Evolutionary conservation across 2,329 filamentous ascomycete species (phyloP).

Genomic region (Delphinella strobiligena): DNA sequence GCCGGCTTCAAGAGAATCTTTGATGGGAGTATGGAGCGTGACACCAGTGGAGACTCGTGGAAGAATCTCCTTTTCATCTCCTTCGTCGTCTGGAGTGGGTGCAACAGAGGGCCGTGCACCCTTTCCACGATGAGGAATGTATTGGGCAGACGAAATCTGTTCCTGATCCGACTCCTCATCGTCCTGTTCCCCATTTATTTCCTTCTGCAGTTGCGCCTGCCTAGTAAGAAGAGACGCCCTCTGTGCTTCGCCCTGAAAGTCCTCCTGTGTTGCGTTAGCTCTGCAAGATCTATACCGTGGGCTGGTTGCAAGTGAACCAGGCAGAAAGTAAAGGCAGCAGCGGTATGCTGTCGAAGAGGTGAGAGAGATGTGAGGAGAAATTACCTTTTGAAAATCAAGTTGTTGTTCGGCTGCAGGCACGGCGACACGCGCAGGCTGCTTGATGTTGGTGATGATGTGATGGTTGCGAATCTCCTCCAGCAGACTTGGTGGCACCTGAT

Average conservation of each 20-base stretch:
- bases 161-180: constrained; percentile 63
- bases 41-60: neutral
- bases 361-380: neutral
- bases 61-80: constrained; percentile 6
- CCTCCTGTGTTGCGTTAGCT: neutral
- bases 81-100: constrained; percentile 3
- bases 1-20: constrained; percentile 1
- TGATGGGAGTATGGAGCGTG: neutral
- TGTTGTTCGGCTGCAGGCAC: neutral
- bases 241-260: neutral
- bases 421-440: neutral
- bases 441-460: constrained; percentile 25
- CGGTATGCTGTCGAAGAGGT: neutral
- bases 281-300: neutral
- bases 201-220: constrained; percentile 7
- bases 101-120: neutral
- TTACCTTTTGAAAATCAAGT: neutral
- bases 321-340: neutral
- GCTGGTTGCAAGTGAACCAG: neutral
- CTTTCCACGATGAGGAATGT: constrained; percentile 56
- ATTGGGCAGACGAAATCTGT: constrained; percentile 77
- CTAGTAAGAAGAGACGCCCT: constrained; percentile 4
- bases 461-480: constrained; percentile 47
- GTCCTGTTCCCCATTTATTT: constrained; percentile 23
- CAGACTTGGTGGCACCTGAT: constrained; percentile 35